Evolutionary conservation across 768 basidiomycete species (phyloP), one percentile per base, ranked within the genome.

Genomic region (Rhizopogon salebrosus): DNA sequence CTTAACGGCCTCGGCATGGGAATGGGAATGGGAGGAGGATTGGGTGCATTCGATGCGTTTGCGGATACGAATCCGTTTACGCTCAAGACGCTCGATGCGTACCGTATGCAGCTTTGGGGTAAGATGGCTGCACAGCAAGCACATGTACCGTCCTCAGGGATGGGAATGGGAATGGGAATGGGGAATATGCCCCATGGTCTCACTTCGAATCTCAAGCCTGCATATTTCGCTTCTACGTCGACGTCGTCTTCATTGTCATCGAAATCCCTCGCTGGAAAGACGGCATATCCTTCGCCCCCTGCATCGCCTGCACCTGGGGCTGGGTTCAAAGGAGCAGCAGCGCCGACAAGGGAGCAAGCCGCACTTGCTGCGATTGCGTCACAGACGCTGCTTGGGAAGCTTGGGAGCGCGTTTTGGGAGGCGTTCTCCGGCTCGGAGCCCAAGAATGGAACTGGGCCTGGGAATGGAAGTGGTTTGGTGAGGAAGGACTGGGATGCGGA

Each of bases 41-140:
- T 66, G 54, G 72, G 70, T 37, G 77, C 79, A 1, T 91, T 93
- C 68, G 89, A 92, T 53, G 76, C 82, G 14, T 94, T 91, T 69
- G 75, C 85, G 22, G 92, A 94, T 59, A 65, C 75, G 57, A 92
- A 90, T 58, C 84, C 85, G 11, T 94, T 94, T 69, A 93, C 88
- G 3, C 80, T 95, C 76, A 93, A 92, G 75, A 83, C 80, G 1
- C 73, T 95, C 58, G 92, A 95, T 70, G 80, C 84, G 65, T 87
- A 87, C 64, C 80, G 93, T 38, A 93, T 93, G 89, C 93, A 95
- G 56, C 75, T 97, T 0, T 95, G 93, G 94, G 82, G 85, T 31
- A 82, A 87, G 71, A 89, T 95, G 83, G 92, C 92, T 0, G 77
- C 83, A 29, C 91, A 92, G 59, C 87, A 81, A 9, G 43, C 26